These are phyloP conservation scores for Cadophora sp. DNA, from an alignment of 2,329 filamentous ascomycete species.

Conservation along the genomic window DNA sequence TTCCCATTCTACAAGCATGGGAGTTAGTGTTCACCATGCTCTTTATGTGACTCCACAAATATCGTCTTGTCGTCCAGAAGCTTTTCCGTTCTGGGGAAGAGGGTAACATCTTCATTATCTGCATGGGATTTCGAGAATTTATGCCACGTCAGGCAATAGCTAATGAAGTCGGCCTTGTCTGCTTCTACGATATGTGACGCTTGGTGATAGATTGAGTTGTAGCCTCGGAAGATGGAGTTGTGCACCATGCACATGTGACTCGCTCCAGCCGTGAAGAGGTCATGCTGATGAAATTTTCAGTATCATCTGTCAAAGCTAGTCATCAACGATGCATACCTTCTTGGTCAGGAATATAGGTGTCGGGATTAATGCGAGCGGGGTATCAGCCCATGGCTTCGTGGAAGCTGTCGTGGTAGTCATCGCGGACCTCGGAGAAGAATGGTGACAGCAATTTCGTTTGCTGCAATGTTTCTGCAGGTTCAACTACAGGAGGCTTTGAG, in stretches of 20 bases:
- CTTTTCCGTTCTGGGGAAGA: slow-evolving; percentile 62
- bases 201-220: slow-evolving; percentile 68
- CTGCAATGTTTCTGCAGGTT: no score
- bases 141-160: slow-evolving; percentile 63
- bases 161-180: slow-evolving; percentile 62
- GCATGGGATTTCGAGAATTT: slow-evolving; percentile 66
- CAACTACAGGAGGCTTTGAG: no score
- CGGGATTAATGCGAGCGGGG: slow-evolving; percentile 59
- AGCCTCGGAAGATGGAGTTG: slow-evolving; percentile 67
- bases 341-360: slow-evolving; percentile 61
- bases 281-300: slow-evolving; percentile 11
- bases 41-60: slow-evolving; percentile 59
- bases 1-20: background rate
- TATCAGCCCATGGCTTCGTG: slow-evolving; percentile 57
- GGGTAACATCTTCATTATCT: slow-evolving; percentile 62
- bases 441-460: no score
- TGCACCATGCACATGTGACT: slow-evolving; percentile 66
- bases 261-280: slow-evolving; percentile 61
- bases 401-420: background rate
- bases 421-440: background rate
- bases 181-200: slow-evolving; percentile 56
- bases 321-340: slow-evolving; percentile 48
- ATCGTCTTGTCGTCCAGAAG: slow-evolving; percentile 55
- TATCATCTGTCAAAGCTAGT: background rate
- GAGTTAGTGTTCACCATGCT: slow-evolving; percentile 55